phyloP scores from a whole-genome alignment of 2,329 filamentous ascomycete genomes.

The Microsporum canis region DNA sequence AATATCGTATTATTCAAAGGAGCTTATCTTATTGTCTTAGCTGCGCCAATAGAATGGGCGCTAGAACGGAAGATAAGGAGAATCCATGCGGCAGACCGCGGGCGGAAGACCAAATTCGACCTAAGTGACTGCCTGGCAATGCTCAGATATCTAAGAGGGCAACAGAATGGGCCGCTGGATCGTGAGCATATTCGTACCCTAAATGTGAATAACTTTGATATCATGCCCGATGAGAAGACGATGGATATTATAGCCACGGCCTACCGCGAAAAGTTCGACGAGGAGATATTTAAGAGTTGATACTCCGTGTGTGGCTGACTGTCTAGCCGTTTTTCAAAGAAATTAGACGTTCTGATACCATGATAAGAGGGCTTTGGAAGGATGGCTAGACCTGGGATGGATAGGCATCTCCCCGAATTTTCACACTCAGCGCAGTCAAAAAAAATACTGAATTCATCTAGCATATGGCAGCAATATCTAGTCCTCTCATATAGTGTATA shows the following conservation, averaged over 20 bases:
- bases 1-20: slow-evolving; percentile 24
- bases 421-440: too few species aligned
- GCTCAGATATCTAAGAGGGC: slow-evolving; percentile 19
- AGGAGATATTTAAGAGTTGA: slow-evolving; percentile 6
- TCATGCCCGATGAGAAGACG: slow-evolving; percentile 20
- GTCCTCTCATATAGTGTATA: slow-evolving; percentile 16
- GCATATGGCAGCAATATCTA: too few species aligned
- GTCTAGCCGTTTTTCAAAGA: too few species aligned
- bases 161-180: slow-evolving; percentile 18
- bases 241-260: slow-evolving; percentile 22
- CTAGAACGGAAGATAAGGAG: slow-evolving; percentile 26
- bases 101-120: slow-evolving; percentile 20
- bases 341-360: too few species aligned
- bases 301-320: too few species aligned
- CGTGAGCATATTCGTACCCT: slow-evolving; percentile 20
- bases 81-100: slow-evolving; percentile 18
- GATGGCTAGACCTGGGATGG: too few species aligned
- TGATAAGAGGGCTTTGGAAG: too few species aligned
- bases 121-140: slow-evolving; percentile 23
- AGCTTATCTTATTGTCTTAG: slow-evolving; percentile 21
- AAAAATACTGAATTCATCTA: too few species aligned
- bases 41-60: slow-evolving; percentile 27
- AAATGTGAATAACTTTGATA: slow-evolving; percentile 22
- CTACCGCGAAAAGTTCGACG: slow-evolving; percentile 18
- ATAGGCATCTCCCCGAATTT: too few species aligned